phyloP scores from a whole-genome alignment of 208 protist species.

The Sergeia podlipaevii region DNA sequence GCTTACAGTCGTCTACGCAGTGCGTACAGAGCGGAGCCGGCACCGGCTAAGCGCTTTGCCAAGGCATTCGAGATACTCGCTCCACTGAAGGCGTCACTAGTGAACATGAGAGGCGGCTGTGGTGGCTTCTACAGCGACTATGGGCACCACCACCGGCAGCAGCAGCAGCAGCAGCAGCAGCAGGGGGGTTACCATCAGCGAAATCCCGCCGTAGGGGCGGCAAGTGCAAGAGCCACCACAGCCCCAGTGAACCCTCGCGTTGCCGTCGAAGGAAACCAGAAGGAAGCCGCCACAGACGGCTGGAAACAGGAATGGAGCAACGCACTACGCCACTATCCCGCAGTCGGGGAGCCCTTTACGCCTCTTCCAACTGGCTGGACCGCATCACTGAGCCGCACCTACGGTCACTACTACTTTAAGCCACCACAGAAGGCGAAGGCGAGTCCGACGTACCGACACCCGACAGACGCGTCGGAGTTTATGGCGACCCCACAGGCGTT shows the following conservation, averaged over 20 bases:
- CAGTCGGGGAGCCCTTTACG: slow-evolving; percentile 45
- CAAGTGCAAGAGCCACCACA: background rate
- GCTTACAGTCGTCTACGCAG: too few relatives aligned
- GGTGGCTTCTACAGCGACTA: background rate
- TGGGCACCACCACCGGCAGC: slow-evolving; percentile 3
- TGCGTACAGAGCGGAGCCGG: background rate
- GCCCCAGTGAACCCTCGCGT: slow-evolving; percentile 3
- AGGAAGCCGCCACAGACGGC: slow-evolving; percentile 27
- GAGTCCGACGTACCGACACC: slow-evolving; percentile 57
- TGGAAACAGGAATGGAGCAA: slow-evolving; percentile 63
- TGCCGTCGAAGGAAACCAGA: slow-evolving; percentile 56
- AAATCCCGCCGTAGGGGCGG: background rate
- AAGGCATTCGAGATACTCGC: background rate
- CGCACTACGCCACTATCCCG: slow-evolving; percentile 53
- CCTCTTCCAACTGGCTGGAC: slow-evolving; percentile 68
- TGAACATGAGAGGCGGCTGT: too few relatives aligned
- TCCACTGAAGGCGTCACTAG: background rate
- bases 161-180: background rate
- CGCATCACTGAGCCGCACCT: slow-evolving; percentile 32
- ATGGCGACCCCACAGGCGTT: slow-evolving; percentile 77
- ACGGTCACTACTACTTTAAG: slow-evolving; percentile 79
- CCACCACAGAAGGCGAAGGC: slow-evolving; percentile 9
- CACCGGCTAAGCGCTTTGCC: background rate
- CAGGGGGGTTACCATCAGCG: background rate
- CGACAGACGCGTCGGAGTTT: slow-evolving; percentile 50